Conservation (phyloP, 2,329 filamentous ascomycete genomes). For the Aspergillus uvarum region DNA sequence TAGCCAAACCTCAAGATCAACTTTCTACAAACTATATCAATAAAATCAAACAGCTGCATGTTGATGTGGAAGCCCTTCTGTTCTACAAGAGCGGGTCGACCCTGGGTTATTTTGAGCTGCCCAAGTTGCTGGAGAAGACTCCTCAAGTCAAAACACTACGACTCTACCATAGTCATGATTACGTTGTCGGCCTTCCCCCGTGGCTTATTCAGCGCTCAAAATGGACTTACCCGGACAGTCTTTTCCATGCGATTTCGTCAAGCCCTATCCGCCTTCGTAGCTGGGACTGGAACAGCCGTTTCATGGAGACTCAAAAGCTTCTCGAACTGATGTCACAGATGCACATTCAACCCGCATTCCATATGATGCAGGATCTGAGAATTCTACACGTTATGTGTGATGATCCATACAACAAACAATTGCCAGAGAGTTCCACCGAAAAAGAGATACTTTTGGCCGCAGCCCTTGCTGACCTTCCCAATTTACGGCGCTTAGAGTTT, state of each 20-base stretch:
- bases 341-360: slow-evolving; percentile 60
- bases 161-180: slow-evolving; percentile 68
- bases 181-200: slow-evolving; percentile 32
- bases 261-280: slow-evolving; percentile 47
- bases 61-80: slow-evolving; percentile 64
- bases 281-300: slow-evolving; percentile 59
- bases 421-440: slow-evolving; percentile 41
- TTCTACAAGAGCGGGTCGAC: slow-evolving; percentile 54
- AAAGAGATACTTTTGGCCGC: slow-evolving; percentile 41
- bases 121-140: slow-evolving; percentile 61
- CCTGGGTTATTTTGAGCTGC: slow-evolving; percentile 56
- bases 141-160: slow-evolving; percentile 69
- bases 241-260: slow-evolving; percentile 65
- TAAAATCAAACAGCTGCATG: slow-evolving; percentile 68
- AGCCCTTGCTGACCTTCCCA: slow-evolving; percentile 58
- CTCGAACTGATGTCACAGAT: slow-evolving; percentile 51
- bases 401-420: slow-evolving; percentile 29
- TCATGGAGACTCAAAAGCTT: slow-evolving; percentile 38
- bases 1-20: slow-evolving; percentile 54
- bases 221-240: slow-evolving; percentile 67
- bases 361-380: slow-evolving; percentile 33
- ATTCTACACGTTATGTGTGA: slow-evolving; percentile 38
- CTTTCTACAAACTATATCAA: slow-evolving; percentile 64
- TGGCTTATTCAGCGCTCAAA: slow-evolving; percentile 40
- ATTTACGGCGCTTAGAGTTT: slow-evolving; percentile 67